Evolutionary conservation across 2,329 filamentous ascomycete genomes (phyloP).

Genomic region (Chalaropsis thielavioides): DNA sequence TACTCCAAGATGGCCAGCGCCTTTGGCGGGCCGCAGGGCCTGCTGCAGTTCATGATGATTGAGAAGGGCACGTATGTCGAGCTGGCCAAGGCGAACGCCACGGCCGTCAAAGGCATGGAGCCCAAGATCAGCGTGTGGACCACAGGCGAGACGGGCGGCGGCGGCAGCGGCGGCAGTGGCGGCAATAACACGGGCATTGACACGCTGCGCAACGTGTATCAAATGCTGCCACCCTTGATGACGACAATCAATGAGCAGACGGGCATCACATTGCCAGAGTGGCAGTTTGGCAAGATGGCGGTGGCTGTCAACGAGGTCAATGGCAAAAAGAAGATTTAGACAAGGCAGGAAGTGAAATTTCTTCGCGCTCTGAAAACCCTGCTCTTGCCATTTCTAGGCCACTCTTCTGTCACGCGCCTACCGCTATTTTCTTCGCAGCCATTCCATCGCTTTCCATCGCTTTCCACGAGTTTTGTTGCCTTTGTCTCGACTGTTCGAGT

Average conservation of each 20-base stretch:
- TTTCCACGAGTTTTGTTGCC: neutral
- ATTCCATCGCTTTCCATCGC: neutral
- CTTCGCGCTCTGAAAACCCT: neutral
- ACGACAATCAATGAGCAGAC: slow-evolving; percentile 82
- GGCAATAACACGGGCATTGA: slow-evolving; percentile 29
- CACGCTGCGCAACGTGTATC: slow-evolving; percentile 67
- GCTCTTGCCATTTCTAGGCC: neutral
- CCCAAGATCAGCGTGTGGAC: slow-evolving; percentile 91
- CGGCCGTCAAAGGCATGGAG: slow-evolving; percentile 59
- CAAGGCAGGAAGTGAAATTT: neutral
- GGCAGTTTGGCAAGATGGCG: slow-evolving; percentile 46
- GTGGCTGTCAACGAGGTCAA: slow-evolving; percentile 23
- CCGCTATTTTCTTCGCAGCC: neutral
- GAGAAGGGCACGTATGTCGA: slow-evolving; percentile 65
- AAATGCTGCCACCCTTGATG: slow-evolving; percentile 69
- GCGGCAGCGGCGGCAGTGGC: slow-evolving; percentile 21
- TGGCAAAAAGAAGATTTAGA: slow-evolving; percentile 9
- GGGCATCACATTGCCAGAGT: slow-evolving; percentile 63
- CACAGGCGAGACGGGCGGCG: slow-evolving; percentile 45
- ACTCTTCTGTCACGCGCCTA: neutral
- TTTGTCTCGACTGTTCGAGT: neutral
- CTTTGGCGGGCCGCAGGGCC: slow-evolving; percentile 61
- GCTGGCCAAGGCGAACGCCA: slow-evolving; percentile 63
- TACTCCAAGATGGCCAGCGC: slow-evolving; percentile 57
- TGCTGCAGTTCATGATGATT: slow-evolving; percentile 80